Evolutionary conservation across 2,329 filamentous ascomycete species (phyloP).

Genomic region (Thielaviopsis ethacetica): DNA sequence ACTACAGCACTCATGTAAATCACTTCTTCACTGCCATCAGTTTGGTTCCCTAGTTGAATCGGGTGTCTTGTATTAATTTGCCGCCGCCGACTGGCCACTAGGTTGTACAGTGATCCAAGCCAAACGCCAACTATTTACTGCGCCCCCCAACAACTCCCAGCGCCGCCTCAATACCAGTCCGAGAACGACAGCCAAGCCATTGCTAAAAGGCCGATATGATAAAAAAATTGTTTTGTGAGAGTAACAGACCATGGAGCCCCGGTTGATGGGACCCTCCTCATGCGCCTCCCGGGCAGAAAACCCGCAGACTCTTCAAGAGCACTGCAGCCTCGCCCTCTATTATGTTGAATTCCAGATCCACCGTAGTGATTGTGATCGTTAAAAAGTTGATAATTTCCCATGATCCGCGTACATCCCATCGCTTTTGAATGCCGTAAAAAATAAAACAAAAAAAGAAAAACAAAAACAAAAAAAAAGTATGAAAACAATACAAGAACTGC

Average conservation of each 20-base stretch:
- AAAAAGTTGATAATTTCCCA: conserved; percentile 13
- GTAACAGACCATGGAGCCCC: conserved; percentile 13
- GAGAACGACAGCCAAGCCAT: background rate
- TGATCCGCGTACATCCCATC: conserved; percentile 11
- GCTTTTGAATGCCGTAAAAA: conserved; percentile 12
- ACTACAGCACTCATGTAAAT: no score
- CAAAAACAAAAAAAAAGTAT: conserved; percentile 11
- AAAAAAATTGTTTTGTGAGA: conserved; percentile 8
- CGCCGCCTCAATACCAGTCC: background rate
- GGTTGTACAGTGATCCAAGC: background rate
- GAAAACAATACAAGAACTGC: conserved; percentile 12
- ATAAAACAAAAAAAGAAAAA: conserved; percentile 9
- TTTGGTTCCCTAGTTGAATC: conserved; percentile 10
- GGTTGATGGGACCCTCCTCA: conserved; percentile 14
- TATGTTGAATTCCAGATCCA: conserved; percentile 14
- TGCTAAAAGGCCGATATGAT: background rate
- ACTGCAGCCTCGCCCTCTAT: conserved; percentile 11
- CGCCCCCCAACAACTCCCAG: background rate
- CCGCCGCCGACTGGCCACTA: background rate
- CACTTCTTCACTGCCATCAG: no score
- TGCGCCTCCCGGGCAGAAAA: conserved; percentile 12
- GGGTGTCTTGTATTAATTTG: conserved; percentile 9
- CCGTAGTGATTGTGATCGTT: conserved; percentile 9
- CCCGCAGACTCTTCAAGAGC: conserved; percentile 4
- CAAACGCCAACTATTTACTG: background rate